phyloP scores from a whole-genome alignment of 2,329 filamentous ascomycete species.

The Aureobasidium mangrovei region DNA sequence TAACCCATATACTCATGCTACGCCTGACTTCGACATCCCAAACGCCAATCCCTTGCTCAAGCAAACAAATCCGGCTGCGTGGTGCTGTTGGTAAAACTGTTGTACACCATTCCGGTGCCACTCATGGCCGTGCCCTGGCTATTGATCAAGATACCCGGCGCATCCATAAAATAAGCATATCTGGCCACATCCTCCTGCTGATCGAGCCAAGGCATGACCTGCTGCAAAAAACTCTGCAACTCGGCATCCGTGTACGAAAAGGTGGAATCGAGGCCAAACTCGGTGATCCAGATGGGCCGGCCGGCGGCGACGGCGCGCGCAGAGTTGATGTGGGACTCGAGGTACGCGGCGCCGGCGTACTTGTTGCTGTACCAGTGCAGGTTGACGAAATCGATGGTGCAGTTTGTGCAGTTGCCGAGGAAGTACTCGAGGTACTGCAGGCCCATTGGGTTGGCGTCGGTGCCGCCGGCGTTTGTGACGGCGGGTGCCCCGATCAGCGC shows the following conservation, averaged over 20 bases:
- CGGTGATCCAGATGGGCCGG: constrained; percentile 40
- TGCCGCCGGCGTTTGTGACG: constrained; percentile 48
- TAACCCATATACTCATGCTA: too few relatives aligned
- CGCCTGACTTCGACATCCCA: too few relatives aligned
- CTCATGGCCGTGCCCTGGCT: constrained; percentile 18
- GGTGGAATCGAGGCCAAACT: constrained; percentile 44
- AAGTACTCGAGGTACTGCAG: constrained; percentile 46
- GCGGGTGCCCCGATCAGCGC: constrained; percentile 47
- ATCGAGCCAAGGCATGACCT: constrained; percentile 36
- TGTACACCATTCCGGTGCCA: constrained; percentile 20
- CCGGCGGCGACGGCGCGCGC: constrained; percentile 15
- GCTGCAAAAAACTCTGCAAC: constrained; percentile 37
- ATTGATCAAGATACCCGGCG: constrained; percentile 23
- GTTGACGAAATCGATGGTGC: constrained; percentile 50
- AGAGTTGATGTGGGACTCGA: constrained; percentile 37
- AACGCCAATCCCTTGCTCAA: not conserved
- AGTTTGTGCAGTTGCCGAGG: constrained; percentile 43
- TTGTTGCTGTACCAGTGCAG: constrained; percentile 50
- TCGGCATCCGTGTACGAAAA: constrained; percentile 29
- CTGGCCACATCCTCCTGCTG: constrained; percentile 29
- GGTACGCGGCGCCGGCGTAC: constrained; percentile 24
- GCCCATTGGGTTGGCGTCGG: constrained; percentile 28
- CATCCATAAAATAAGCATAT: constrained; percentile 29
- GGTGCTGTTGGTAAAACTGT: constrained; percentile 17
- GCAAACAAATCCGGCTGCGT: constrained; percentile 1